Conservation (phyloP, 495 filamentous ascomycete species). For the Terfezia boudieri region DNA sequence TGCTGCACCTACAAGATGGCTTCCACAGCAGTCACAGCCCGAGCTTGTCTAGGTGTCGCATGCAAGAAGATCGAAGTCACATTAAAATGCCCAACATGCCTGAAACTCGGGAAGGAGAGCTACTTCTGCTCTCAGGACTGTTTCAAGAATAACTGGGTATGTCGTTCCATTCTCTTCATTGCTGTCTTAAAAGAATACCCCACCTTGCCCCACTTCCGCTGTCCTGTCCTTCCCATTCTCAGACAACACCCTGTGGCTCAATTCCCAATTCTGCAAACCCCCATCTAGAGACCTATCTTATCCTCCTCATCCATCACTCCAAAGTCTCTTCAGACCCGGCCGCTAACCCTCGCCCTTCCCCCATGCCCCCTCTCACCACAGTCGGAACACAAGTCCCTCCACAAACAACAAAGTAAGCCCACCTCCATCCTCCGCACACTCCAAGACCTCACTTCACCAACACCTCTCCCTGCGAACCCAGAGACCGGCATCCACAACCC, state of each 20-base stretch:
- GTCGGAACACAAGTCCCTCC: slow-evolving; percentile 64
- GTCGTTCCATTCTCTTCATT: slow-evolving; percentile 11
- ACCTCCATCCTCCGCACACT: slow-evolving; percentile 25
- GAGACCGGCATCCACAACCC: slow-evolving; percentile 72
- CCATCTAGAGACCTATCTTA: neutral
- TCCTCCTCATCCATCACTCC: neutral
- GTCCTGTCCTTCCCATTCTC: neutral
- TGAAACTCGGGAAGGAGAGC: slow-evolving; percentile 74
- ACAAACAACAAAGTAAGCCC: slow-evolving; percentile 64
- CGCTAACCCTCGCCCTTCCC: neutral
- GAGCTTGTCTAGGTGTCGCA: slow-evolving; percentile 31
- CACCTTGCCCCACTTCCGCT: neutral
- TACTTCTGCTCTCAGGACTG: slow-evolving; percentile 97
- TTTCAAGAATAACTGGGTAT: slow-evolving; percentile 96
- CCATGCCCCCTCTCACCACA: slow-evolving; percentile 23
- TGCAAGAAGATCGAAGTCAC: slow-evolving; percentile 65
- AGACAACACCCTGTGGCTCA: slow-evolving; percentile 1
- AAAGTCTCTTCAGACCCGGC: neutral
- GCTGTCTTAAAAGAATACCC: neutral
- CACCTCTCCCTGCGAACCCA: slow-evolving; percentile 77
- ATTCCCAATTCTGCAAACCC: slow-evolving; percentile 4
- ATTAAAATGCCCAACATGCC: slow-evolving; percentile 82
- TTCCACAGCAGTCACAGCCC: neutral
- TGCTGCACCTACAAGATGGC: neutral
- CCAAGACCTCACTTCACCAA: slow-evolving; percentile 44